A percentile compares a stretch with the other conserved stretches of the same genome.
phyloP scores from a whole-genome alignment of 306 rosid genomes.

The Oemleria cerasiformis region DNA sequence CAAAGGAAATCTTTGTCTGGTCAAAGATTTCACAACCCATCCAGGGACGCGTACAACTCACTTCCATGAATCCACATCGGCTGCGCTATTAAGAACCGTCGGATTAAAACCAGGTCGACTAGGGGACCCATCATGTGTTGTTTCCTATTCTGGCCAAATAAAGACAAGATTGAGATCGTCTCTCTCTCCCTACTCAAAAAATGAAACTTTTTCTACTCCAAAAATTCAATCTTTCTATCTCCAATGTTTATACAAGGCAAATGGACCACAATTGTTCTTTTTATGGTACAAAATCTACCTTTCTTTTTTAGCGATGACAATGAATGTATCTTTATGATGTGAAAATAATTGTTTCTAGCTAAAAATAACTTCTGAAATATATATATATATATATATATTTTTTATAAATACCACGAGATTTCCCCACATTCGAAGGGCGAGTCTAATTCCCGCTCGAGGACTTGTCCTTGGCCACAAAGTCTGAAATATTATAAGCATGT shows the following conservation, averaged over 20 bases:
- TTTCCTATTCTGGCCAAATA: not conserved
- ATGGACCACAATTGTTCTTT: not conserved
- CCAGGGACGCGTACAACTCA: not conserved
- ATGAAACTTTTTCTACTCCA: not conserved
- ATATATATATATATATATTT: not conserved
- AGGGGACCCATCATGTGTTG: not conserved
- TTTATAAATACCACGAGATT: too few relatives aligned
- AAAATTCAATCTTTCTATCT: not conserved
- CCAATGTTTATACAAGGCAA: not conserved
- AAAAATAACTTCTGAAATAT: not conserved
- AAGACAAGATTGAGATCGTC: not conserved
- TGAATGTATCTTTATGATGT: not conserved
- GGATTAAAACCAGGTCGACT: not conserved
- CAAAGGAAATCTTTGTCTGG: not conserved
- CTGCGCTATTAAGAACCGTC: not conserved
- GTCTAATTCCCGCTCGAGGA: too few relatives aligned
- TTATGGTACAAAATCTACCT: not conserved
- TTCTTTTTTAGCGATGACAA: not conserved
- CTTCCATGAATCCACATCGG: not conserved
- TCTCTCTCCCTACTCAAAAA: not conserved
- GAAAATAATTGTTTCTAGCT: not conserved
- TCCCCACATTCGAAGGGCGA: fast-evolving
- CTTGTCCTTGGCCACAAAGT: too few relatives aligned
- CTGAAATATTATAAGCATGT: too few relatives aligned
- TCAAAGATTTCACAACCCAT: not conserved